Conservation (phyloP, 176 grass and related monocot species). For the Otatea glauca region DNA sequence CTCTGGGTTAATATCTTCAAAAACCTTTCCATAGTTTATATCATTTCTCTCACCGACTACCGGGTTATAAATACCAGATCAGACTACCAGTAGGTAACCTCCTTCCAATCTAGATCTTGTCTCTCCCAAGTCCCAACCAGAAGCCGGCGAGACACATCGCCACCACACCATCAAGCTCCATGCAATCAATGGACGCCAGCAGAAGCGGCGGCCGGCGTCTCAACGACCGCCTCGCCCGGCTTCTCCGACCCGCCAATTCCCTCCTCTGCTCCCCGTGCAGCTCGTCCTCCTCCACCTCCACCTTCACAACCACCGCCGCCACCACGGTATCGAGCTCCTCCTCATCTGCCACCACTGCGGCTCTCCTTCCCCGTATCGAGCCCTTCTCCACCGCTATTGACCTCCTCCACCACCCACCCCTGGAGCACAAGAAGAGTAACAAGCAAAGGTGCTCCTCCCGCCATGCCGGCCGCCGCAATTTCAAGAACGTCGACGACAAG, state of each 20-base stretch:
- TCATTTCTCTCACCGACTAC: no score
- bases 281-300: conserved; percentile 47
- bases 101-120: background rate
- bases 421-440: background rate
- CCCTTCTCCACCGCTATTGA: conserved; percentile 38
- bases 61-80: background rate
- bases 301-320: background rate
- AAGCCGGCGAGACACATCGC: background rate
- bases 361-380: background rate
- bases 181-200: conserved; percentile 38
- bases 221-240: conserved; percentile 64
- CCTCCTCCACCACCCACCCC: conserved; percentile 24
- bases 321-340: conserved; percentile 19
- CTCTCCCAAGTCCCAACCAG: background rate
- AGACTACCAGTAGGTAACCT: background rate
- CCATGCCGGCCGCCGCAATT: background rate
- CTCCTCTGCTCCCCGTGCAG: conserved; percentile 64
- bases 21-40: no score
- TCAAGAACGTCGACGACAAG: conserved; percentile 12
- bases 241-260: conserved; percentile 57
- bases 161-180: background rate
- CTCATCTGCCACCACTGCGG: background rate
- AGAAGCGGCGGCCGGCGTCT: conserved; percentile 38
- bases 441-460: conserved; percentile 6
- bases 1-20: no score